These are phyloP conservation scores for Epichloe festucae DNA, from an alignment of 2,329 filamentous ascomycete species.

Conservation along the genomic window DNA sequence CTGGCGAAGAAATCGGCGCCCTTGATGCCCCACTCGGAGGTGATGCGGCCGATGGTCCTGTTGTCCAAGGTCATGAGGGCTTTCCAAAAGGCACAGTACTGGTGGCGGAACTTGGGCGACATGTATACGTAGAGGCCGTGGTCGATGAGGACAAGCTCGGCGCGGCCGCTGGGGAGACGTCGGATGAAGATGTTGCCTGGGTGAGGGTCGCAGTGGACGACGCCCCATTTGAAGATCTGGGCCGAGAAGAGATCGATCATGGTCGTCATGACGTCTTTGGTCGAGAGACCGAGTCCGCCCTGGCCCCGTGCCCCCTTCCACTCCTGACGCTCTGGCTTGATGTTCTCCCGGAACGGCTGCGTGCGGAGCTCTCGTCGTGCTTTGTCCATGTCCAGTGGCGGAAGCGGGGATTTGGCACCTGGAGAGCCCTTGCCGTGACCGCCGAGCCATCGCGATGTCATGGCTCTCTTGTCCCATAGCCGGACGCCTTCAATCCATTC, in stretches of 20 bases:
- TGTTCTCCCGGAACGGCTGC: constrained; percentile 39
- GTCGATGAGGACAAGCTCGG: constrained; percentile 91
- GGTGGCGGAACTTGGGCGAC: constrained; percentile 65
- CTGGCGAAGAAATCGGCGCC: constrained; percentile 85
- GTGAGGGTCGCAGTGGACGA: constrained; percentile 93
- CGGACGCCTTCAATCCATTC: constrained; percentile 96
- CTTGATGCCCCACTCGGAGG: constrained; percentile 72
- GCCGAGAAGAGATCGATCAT: constrained; percentile 96
- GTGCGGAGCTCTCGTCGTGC: constrained; percentile 34
- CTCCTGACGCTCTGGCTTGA: constrained; percentile 69
- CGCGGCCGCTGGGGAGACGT: constrained; percentile 63
- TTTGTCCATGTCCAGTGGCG: constrained; percentile 31
- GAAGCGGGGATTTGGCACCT: constrained; percentile 57
- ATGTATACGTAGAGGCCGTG: constrained; percentile 94
- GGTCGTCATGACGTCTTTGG: constrained; percentile 85
- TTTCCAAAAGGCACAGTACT: constrained; percentile 91
- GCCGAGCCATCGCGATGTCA: constrained; percentile 67
- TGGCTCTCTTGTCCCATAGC: constrained; percentile 79
- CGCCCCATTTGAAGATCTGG: constrained; percentile 95
- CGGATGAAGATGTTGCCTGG: constrained; percentile 96
- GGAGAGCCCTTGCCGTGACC: constrained; percentile 64
- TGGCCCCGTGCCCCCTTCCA: constrained; percentile 63
- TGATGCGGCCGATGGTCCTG: constrained; percentile 57
- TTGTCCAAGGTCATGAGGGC: constrained; percentile 90
- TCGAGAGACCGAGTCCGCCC: constrained; percentile 71